phyloP scores from a whole-genome alignment of 352 stramenopile species.

The Peronosclerospora sorghi region DNA sequence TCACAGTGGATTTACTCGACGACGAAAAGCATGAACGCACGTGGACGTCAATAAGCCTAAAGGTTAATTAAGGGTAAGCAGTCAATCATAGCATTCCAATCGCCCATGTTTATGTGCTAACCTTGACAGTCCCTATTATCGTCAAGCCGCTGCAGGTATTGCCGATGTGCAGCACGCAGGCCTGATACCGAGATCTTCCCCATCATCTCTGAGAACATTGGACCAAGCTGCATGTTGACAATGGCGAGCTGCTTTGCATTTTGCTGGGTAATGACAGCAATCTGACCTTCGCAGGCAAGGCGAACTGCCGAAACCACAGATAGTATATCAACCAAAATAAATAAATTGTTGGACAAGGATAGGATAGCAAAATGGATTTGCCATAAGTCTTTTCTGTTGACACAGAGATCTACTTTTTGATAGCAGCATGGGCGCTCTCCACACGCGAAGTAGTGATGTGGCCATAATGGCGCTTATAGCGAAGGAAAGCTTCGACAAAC shows the following conservation, averaged over 20 bases:
- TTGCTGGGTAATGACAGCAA: not conserved
- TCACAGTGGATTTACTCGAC: too few species aligned
- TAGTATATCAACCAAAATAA: not conserved
- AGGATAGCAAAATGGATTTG: not conserved
- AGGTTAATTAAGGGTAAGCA: too few species aligned
- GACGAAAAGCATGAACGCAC: too few species aligned
- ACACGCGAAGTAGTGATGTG: not conserved
- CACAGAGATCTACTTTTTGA: not conserved
- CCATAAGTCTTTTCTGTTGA: not conserved
- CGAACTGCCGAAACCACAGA: too few species aligned
- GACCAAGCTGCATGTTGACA: not conserved
- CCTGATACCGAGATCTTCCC: not conserved
- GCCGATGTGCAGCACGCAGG: too few species aligned
- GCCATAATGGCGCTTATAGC: not conserved
- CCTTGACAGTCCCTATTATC: too few species aligned
- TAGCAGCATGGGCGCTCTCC: too few species aligned
- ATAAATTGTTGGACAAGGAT: not conserved
- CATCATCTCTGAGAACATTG: not conserved
- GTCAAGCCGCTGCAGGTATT: too few species aligned
- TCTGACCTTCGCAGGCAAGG: too few species aligned
- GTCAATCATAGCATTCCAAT: not conserved
- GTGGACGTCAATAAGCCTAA: not conserved
- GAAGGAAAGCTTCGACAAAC: not conserved
- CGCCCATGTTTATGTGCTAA: too few species aligned
- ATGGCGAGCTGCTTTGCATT: not conserved